Conservation (phyloP, 805 yeast species). For the Metschnikowia chrysomelidarum region DNA sequence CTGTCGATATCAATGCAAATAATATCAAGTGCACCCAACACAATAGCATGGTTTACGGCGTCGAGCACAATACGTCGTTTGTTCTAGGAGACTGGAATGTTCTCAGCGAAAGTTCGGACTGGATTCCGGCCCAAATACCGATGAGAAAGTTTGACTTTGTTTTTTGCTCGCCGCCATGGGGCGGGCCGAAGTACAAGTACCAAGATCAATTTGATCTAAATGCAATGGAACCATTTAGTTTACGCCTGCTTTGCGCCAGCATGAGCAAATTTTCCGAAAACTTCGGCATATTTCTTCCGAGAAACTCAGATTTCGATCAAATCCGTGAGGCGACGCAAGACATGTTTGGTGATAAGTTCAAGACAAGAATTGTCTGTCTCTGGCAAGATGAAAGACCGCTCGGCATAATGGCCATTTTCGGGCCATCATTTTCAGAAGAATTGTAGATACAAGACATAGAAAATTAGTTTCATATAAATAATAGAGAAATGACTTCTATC, state of each 20-base stretch:
- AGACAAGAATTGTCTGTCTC: constrained; percentile 17
- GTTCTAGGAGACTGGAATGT: constrained; percentile 49
- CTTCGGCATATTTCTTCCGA: constrained; percentile 62
- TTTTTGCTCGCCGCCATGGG: constrained; percentile 89
- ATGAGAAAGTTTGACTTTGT: constrained; percentile 45
- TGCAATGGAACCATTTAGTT: constrained; percentile 44
- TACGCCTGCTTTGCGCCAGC: constrained; percentile 45
- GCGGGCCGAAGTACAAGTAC: constrained; percentile 62
- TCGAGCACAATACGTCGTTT: constrained; percentile 50
- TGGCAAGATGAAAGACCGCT: constrained; percentile 17
- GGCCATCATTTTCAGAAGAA: constrained; percentile 5
- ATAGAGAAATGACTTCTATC: no score
- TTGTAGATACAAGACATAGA: no score
- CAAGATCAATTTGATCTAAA: constrained; percentile 43
- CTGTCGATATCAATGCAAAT: constrained; percentile 57
- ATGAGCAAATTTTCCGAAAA: constrained; percentile 42
- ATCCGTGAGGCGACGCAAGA: constrained; percentile 45
- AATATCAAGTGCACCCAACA: constrained; percentile 65
- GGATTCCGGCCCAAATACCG: constrained; percentile 34
- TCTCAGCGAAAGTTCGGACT: constrained; percentile 22
- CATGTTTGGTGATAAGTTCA: constrained; percentile 21
- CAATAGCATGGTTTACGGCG: constrained; percentile 65
- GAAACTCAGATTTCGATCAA: constrained; percentile 55
- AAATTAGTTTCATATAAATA: no score
- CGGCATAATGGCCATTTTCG: constrained; percentile 18